Base-by-base conservation (phyloP, 202 grass and related monocot genomes). In the Digitaria exilis region DNA sequence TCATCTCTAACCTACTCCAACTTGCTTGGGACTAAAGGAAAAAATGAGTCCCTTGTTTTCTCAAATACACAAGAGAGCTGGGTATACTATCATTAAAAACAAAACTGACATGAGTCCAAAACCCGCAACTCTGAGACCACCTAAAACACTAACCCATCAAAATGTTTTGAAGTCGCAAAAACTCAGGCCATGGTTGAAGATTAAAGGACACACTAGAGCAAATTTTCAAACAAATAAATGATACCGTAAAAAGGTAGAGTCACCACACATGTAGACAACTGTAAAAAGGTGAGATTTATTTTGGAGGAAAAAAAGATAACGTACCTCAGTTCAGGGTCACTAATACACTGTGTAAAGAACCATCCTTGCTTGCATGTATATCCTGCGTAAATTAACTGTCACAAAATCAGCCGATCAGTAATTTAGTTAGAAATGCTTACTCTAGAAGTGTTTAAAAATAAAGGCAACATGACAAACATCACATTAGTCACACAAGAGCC, bases 291-390 rank as follows among this genome's bases (percentile, higher is more conserved):
- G 78, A 0, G 15, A 83, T 25, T 57, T 30, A 41, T 59, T 61
- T 63, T n/a, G n/a, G n/a, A n/a, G 4, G 0, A 82, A 73, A 63
- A 75, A 82, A 46, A 25, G 10, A 74, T 80, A 60, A 5, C 7
- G 9, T 75, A 98, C 96, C 93, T 95, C 84, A 98, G 70, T 73
- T 85, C 83, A 83, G 91, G 93, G 69, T 96, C 93, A 73, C 91
- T 92, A 30, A 89, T 90, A 62, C 96, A 98, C 66, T 94, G 96
- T 34, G 96, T 98, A 88, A 95, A 98, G 81, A 98, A 98, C 96
- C 93, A 98, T 72, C 96, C 93, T 87, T 98, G 96, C 86, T 92
- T 91, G 89, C 93, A 96, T 78, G 89, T 94, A 87, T 98, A 98
- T 49, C 96, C 96, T 81, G 96, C 85, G 46, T 98, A 98, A 94